Conservation (phyloP, 352 stramenopile genomes). For the Pilasporangium apinafurcum region DNA sequence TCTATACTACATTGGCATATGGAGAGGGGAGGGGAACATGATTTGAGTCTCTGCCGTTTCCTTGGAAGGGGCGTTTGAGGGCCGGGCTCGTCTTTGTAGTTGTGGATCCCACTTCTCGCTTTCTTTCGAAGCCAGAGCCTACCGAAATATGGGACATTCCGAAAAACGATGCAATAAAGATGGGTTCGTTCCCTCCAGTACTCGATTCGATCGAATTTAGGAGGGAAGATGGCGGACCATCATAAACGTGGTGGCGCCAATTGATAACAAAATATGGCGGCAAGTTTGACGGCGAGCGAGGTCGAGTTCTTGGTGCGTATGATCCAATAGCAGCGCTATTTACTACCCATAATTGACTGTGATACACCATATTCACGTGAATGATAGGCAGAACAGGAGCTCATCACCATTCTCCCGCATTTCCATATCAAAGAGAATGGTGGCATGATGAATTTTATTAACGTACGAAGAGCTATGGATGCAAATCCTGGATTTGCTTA, state of each 20-base stretch:
- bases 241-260: too few relatives aligned
- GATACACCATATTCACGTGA: not conserved
- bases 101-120: too few relatives aligned
- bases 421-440: slow-evolving; percentile 79
- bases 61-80: too few relatives aligned
- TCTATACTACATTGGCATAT: too few relatives aligned
- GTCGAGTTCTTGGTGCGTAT: slow-evolving; percentile 71
- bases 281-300: slow-evolving; percentile 46
- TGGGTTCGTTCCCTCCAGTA: too few relatives aligned
- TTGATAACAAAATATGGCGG: slow-evolving; percentile 17
- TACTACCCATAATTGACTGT: not conserved
- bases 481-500: too few relatives aligned
- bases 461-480: slow-evolving; percentile 23
- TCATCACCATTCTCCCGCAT: slow-evolving; percentile 82
- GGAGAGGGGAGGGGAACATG: too few relatives aligned
- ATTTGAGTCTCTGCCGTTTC: too few relatives aligned
- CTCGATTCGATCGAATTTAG: not conserved
- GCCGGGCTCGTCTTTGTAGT: too few relatives aligned
- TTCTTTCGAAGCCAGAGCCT: too few relatives aligned
- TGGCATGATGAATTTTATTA: slow-evolving; percentile 76
- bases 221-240: too few relatives aligned
- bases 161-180: not conserved
- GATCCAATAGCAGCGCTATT: not conserved
- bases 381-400: slow-evolving; percentile 74
- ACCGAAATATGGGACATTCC: too few relatives aligned